Evolutionary conservation across 495 filamentous ascomycete species (phyloP).

Genomic region (Daldinia grandis): DNA sequence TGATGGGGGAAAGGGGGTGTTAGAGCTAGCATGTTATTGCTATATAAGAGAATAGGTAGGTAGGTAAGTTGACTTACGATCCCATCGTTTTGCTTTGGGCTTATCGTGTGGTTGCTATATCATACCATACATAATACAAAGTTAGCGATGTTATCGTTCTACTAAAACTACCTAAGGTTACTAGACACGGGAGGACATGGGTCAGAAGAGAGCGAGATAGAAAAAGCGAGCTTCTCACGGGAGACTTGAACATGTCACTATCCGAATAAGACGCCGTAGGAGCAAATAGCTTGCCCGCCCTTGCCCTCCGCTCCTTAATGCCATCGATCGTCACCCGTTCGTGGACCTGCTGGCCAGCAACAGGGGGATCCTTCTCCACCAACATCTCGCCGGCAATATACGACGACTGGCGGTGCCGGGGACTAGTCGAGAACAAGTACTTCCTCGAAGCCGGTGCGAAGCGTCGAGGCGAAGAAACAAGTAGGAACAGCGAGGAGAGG

Average conservation of each 20-base stretch:
- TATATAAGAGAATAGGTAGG: not conserved
- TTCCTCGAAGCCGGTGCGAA: not conserved
- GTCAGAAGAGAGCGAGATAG: no score
- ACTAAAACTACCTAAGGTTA: not conserved
- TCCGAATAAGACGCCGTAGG: constrained; percentile 79
- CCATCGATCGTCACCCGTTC: constrained; percentile 75
- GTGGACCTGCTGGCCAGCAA: constrained; percentile 48
- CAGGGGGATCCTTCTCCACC: constrained; percentile 19
- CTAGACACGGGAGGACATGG: no score
- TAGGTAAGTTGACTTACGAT: constrained; percentile 66
- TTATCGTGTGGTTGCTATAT: constrained; percentile 62
- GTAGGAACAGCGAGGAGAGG: constrained; percentile 14
- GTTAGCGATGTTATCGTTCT: not conserved
- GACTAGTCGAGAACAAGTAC: constrained; percentile 2
- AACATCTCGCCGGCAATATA: constrained; percentile 10
- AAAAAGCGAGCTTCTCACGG: constrained; percentile 53
- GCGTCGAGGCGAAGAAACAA: constrained; percentile 11
- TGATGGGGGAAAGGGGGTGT: constrained; percentile 24
- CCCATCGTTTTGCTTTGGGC: constrained; percentile 83
- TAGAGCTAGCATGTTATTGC: constrained; percentile 8
- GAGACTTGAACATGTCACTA: constrained; percentile 85
- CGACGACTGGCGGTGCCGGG: constrained; percentile 3
- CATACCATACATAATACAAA: not conserved
- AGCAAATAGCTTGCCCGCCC: constrained; percentile 70
- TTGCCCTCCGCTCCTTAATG: constrained; percentile 72